Evolutionary conservation across 441 rosid species (phyloP).

Genomic region (Syzygium malaccense): DNA sequence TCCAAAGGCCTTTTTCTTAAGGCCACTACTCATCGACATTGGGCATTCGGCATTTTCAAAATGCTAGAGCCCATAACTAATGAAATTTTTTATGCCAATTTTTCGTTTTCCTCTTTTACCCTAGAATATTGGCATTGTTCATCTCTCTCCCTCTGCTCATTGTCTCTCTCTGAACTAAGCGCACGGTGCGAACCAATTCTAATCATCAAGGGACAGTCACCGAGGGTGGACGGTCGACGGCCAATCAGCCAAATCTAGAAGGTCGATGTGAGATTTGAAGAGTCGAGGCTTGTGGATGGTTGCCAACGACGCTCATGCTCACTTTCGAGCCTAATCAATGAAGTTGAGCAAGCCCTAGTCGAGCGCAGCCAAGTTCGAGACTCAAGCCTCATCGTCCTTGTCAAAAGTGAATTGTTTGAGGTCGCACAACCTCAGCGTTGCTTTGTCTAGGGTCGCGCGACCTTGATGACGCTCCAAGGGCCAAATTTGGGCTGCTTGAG

Average conservation of each 20-base stretch:
- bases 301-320: accelerated
- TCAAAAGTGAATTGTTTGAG: background rate
- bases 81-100: background rate
- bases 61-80: background rate
- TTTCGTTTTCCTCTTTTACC: background rate
- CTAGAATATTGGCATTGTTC: background rate
- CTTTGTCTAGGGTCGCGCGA: no score
- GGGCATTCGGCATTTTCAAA: background rate
- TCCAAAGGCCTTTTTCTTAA: background rate
- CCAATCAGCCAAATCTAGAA: background rate
- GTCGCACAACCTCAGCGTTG: background rate
- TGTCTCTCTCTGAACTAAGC: background rate
- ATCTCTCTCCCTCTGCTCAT: background rate
- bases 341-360: background rate
- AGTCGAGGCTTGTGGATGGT: background rate
- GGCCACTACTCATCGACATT: background rate
- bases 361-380: background rate
- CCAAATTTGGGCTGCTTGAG: background rate
- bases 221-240: background rate
- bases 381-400: background rate
- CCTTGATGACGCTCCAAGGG: no score
- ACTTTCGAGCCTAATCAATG: background rate
- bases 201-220: background rate
- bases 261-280: background rate
- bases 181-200: background rate